Conservation (phyloP, 208 protist genomes). For the Crithidia bombi region DNA sequence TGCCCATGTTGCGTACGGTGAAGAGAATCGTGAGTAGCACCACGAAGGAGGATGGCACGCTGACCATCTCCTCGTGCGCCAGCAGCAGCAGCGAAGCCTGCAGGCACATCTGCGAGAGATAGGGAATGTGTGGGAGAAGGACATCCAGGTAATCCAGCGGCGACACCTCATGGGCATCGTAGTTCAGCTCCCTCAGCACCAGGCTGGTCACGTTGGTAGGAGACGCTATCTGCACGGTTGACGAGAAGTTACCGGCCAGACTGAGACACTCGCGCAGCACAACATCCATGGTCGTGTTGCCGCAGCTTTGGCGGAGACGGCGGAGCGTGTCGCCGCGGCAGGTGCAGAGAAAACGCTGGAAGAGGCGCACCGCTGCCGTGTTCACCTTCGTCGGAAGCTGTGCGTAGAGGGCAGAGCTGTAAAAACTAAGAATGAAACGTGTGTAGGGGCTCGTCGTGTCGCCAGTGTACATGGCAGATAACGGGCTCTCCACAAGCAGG, state of each 20-base stretch:
- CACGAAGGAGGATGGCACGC: constrained; percentile 22
- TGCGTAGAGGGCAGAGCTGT: constrained; percentile 26
- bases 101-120: constrained; percentile 40
- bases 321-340: constrained; percentile 12
- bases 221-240: constrained; percentile 22
- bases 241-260: constrained; percentile 29
- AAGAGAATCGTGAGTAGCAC: constrained; percentile 33
- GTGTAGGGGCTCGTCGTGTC: constrained; percentile 28
- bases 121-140: constrained; percentile 27
- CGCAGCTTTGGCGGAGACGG: constrained; percentile 14
- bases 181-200: constrained; percentile 29
- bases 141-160: constrained; percentile 36
- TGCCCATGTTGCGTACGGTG: constrained; percentile 32
- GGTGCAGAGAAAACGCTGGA: constrained; percentile 33
- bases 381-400: constrained; percentile 20
- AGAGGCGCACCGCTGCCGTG: constrained; percentile 29
- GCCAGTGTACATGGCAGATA: constrained; percentile 23
- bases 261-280: constrained; percentile 36
- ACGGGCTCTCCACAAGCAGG: constrained; percentile 25
- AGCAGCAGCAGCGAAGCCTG: constrained; percentile 35
- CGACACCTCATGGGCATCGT: constrained; percentile 42
- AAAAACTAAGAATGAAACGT: constrained; percentile 35
- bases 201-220: constrained; percentile 25
- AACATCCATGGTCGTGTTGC: constrained; percentile 23
- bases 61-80: constrained; percentile 34